These are phyloP conservation scores for Dissophora globulifera DNA, from an alignment of 192 early-diverging fungal species.

Conservation along the genomic window DNA sequence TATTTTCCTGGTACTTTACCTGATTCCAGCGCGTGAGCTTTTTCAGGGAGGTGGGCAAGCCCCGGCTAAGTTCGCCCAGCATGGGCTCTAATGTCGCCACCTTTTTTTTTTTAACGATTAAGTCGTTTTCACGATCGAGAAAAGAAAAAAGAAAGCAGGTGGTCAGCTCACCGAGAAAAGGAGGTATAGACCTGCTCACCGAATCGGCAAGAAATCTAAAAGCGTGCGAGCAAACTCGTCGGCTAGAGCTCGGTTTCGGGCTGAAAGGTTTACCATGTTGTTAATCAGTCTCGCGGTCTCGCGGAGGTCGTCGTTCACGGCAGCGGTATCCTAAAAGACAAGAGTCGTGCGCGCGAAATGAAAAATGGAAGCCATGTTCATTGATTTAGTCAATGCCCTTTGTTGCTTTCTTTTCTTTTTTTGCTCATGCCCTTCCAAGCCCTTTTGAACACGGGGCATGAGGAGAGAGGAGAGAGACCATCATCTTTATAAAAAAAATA, in stretches of 20 bases:
- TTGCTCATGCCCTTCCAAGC: no score
- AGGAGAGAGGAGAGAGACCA: not conserved
- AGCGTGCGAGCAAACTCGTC: no score
- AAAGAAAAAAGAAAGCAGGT: not conserved
- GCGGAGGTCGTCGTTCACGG: slow-evolving; percentile 42
- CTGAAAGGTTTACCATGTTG: slow-evolving; percentile 33
- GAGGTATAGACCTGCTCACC: not conserved
- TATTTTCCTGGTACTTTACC: slow-evolving; percentile 46
- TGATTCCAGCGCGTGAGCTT: slow-evolving; percentile 42
- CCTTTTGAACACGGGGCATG: not conserved
- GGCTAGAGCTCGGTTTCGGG: not conserved
- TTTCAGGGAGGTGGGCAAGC: slow-evolving; percentile 30
- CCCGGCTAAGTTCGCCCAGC: slow-evolving; percentile 34
- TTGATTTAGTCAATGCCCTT: not conserved
- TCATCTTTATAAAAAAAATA: not conserved
- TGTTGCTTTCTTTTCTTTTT: not conserved
- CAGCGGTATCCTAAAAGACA: slow-evolving; percentile 21
- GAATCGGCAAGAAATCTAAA: not conserved
- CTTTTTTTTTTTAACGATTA: no score
- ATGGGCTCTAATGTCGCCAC: slow-evolving; percentile 40
- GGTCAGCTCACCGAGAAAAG: not conserved
- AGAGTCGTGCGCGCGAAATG: not conserved
- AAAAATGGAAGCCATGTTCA: not conserved
- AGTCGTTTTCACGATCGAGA: no score
- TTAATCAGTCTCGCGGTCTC: slow-evolving; percentile 35